Conservation (phyloP, 2,329 filamentous ascomycete species). For the Sporothrix dimorphospora region DNA sequence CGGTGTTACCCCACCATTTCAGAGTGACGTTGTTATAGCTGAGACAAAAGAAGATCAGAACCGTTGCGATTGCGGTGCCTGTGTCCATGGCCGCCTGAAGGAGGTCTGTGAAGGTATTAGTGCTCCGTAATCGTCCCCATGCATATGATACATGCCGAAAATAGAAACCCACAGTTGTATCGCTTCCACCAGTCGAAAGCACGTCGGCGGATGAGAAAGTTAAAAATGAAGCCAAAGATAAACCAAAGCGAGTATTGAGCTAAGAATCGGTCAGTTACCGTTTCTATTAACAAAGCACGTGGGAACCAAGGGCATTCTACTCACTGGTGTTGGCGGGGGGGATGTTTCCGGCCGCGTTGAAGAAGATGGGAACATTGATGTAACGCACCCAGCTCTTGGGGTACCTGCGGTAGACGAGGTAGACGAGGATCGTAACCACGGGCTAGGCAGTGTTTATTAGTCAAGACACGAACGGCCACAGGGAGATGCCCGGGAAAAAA, state of each 20-base stretch:
- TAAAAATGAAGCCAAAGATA: conserved; percentile 57
- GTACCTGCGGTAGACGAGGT: conserved; percentile 21
- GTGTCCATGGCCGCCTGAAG: conserved; percentile 29
- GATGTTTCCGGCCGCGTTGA: conserved; percentile 31
- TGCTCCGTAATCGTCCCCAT: background rate
- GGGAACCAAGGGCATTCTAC: background rate
- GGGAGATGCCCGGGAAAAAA: conserved; percentile 24
- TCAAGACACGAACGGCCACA: conserved; percentile 44
- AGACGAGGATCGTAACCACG: conserved; percentile 27
- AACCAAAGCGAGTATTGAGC: conserved; percentile 34
- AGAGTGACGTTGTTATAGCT: conserved; percentile 46
- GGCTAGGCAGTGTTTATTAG: conserved; percentile 36
- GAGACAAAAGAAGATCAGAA: conserved; percentile 56
- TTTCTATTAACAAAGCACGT: background rate
- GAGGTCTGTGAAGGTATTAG: conserved; percentile 20
- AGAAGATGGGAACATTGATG: conserved; percentile 31
- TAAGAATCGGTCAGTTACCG: background rate
- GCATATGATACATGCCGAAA: background rate
- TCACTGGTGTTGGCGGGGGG: conserved; percentile 30
- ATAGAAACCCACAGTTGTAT: conserved; percentile 26
- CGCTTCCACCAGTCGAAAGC: conserved; percentile 49
- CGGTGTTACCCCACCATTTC: conserved; percentile 55
- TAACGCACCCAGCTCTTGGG: conserved; percentile 29
- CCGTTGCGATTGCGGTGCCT: conserved; percentile 59
- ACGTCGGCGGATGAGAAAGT: conserved; percentile 62